These are phyloP conservation scores for Eucalyptus urophylla DNA, from an alignment of 345 rosid genomes.

Conservation along the genomic window DNA sequence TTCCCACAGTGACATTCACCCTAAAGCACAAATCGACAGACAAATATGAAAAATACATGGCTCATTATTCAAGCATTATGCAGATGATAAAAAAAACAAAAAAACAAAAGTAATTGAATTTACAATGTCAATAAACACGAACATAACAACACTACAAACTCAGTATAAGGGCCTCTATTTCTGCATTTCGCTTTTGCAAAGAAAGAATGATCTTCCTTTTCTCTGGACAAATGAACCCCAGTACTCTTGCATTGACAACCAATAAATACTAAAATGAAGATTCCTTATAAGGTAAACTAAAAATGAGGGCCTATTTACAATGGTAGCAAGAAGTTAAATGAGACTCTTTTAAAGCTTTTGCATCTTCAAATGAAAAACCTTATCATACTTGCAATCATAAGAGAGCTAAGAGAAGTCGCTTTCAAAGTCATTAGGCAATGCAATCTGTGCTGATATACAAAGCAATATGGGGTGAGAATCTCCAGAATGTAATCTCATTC, in stretches of 20 bases:
- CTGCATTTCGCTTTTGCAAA: background rate
- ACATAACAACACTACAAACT: background rate
- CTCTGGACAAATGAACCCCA: background rate
- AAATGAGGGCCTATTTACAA: background rate
- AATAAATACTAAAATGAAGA: background rate
- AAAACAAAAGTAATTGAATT: background rate
- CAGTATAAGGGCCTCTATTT: background rate
- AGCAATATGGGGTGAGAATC: background rate
- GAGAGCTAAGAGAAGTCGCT: background rate
- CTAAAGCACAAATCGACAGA: slow-evolving; percentile 16
- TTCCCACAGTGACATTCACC: slow-evolving; percentile 59
- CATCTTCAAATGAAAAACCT: background rate
- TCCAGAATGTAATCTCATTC: background rate
- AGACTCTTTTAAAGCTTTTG: background rate
- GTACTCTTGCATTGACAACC: background rate
- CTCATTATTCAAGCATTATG: background rate
- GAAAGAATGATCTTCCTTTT: background rate
- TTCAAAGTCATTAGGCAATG: background rate
- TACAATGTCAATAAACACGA: background rate
- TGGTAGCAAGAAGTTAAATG: background rate
- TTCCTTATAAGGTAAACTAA: background rate
- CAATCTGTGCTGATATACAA: background rate
- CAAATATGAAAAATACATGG: background rate
- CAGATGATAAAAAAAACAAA: background rate
- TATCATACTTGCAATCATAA: background rate